Percentiles rank a stretch among this genome's conserved stretches.
Conservation (phyloP, 2,329 filamentous ascomycete species). For the Ascochyta rabiei region DNA sequence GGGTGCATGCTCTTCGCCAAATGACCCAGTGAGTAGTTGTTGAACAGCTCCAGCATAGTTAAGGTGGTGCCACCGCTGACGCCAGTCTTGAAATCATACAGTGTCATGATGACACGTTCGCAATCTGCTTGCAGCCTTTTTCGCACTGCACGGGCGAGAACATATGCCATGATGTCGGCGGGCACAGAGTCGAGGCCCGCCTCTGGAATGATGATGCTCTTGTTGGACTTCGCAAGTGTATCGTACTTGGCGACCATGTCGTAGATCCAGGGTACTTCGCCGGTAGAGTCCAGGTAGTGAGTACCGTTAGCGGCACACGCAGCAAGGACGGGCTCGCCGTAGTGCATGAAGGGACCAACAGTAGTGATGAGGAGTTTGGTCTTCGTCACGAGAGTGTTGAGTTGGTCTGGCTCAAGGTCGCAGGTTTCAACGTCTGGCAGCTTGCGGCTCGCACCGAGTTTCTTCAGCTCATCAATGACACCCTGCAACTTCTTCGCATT, state of each 20-base stretch:
- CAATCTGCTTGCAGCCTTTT: constrained; percentile 58
- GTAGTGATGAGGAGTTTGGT: constrained; percentile 66
- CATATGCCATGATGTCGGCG: constrained; percentile 62
- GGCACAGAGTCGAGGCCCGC: constrained; percentile 67
- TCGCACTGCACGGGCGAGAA: constrained; percentile 61
- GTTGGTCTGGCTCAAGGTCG: constrained; percentile 55
- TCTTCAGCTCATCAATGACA: constrained; percentile 70
- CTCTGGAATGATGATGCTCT: constrained; percentile 66
- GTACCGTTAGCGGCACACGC: constrained; percentile 69
- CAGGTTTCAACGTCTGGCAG: constrained; percentile 51
- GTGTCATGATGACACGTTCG: constrained; percentile 57
- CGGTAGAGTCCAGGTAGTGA: constrained; percentile 71
- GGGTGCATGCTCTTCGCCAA: constrained; percentile 56
- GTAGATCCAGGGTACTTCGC: constrained; percentile 68
- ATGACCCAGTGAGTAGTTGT: constrained; percentile 54
- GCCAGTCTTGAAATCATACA: constrained; percentile 59
- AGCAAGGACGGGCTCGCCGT: constrained; percentile 68
- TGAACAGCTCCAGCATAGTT: constrained; percentile 66
- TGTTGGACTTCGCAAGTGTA: constrained; percentile 62
- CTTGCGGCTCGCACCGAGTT: constrained; percentile 70
- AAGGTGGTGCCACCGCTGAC: constrained; percentile 65
- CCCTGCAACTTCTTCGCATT: constrained; percentile 75
- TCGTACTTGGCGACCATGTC: constrained; percentile 68
- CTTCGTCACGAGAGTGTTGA: constrained; percentile 59
- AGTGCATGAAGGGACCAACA: constrained; percentile 67